Conservation (phyloP, 2,329 filamentous ascomycete genomes). For the Madurella mycetomatis region DNA sequence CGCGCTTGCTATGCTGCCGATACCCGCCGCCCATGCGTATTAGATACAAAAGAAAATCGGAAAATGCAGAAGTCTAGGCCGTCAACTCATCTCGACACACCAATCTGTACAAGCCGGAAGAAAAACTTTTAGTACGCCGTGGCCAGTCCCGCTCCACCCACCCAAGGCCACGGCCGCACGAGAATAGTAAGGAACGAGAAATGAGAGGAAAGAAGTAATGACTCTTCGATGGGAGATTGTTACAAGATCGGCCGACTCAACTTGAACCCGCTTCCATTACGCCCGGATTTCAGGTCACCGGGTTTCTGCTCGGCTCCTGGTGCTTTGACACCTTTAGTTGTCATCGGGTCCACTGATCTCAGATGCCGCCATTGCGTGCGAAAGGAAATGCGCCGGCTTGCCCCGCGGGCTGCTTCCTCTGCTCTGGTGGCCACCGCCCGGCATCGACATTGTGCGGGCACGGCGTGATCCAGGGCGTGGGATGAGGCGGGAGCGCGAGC, state of each 20-base stretch:
- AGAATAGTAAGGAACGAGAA: background rate
- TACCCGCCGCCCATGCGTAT: slow-evolving; percentile 5
- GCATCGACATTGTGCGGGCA: slow-evolving; percentile 25
- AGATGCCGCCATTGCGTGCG: slow-evolving; percentile 9
- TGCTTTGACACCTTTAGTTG: background rate
- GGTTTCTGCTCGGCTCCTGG: no score
- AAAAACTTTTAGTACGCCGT: slow-evolving; percentile 4
- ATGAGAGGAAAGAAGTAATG: background rate
- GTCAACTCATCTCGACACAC: background rate
- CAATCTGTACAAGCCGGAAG: slow-evolving; percentile 8
- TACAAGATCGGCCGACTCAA: no score
- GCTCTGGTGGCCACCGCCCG: slow-evolving; percentile 16
- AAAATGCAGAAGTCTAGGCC: background rate
- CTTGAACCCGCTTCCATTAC: no score
- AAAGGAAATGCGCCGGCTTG: slow-evolving; percentile 16
- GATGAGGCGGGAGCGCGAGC: slow-evolving; percentile 17
- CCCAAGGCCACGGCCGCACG: slow-evolving; percentile 3
- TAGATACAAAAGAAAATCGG: background rate
- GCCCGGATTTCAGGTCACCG: no score
- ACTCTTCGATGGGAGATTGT: background rate
- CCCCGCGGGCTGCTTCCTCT: slow-evolving; percentile 17
- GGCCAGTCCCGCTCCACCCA: slow-evolving; percentile 5
- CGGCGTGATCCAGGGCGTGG: slow-evolving; percentile 22
- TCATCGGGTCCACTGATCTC: slow-evolving; percentile 4
- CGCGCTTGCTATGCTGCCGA: slow-evolving; percentile 2